A percentile compares a stretch with the other conserved stretches of the same genome.
Evolutionary conservation across 805 yeast genomes (phyloP).

Genomic region (Vanderwaltozyma polyspora): DNA sequence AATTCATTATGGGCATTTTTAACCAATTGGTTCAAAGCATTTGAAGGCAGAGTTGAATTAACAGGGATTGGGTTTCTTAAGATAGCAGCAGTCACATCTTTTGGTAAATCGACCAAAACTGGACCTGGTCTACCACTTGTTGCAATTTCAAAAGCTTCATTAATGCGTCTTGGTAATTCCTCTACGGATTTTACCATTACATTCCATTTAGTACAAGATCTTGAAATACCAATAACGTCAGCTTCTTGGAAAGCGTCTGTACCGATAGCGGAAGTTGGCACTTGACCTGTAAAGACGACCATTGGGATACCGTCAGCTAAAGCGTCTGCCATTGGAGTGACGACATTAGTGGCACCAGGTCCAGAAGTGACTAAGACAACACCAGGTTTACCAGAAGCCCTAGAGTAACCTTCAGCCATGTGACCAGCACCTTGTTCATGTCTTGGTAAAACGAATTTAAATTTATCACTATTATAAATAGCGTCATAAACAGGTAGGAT

Average conservation of each 20-base stretch:
- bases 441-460: slow-evolving; percentile 84
- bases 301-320: slow-evolving; percentile 94
- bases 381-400: slow-evolving; percentile 93
- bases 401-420: slow-evolving; percentile 98
- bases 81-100: slow-evolving; percentile 92
- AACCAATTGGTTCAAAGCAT: slow-evolving; percentile 59
- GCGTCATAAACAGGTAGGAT: slow-evolving; percentile 97
- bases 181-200: slow-evolving; percentile 94
- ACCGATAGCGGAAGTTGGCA: slow-evolving; percentile 89
- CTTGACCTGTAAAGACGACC: slow-evolving; percentile 96
- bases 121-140: slow-evolving; percentile 97
- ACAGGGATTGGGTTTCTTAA: slow-evolving; percentile 79
- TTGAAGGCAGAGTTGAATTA: slow-evolving; percentile 59
- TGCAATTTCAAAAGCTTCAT: slow-evolving; percentile 97
- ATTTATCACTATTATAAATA: slow-evolving; percentile 79
- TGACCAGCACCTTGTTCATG: slow-evolving; percentile 99
- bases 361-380: slow-evolving; percentile 98
- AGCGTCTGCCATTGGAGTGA: slow-evolving; percentile 98
- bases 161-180: slow-evolving; percentile 88
- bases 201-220: slow-evolving; percentile 98
- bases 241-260: slow-evolving; percentile 99
- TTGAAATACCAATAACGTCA: slow-evolving; percentile 90
- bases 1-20: slow-evolving; percentile 59
- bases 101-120: slow-evolving; percentile 92
- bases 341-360: slow-evolving; percentile 97